Evolutionary conservation across 306 rosid genomes (phyloP).

Genomic region (Biancaea sappan): DNA sequence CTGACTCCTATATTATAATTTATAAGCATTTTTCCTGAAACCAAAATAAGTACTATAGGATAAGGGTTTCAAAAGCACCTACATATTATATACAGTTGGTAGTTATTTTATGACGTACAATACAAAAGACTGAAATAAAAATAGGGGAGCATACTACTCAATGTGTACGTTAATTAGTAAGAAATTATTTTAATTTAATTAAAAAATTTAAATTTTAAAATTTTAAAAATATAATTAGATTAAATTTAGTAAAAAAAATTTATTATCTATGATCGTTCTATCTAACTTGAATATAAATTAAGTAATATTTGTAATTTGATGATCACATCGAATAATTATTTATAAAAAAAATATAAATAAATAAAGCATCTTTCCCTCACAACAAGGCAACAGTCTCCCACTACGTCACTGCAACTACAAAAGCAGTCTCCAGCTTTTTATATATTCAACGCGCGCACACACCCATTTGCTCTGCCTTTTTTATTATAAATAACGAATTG

Average conservation of each 20-base stretch:
- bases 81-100: background rate
- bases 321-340: too few species aligned
- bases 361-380: conserved; percentile 41
- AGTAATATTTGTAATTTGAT: too few species aligned
- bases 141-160: background rate
- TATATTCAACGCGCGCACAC: background rate
- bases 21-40: background rate
- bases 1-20: background rate
- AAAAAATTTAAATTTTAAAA: too few species aligned
- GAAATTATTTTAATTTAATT: too few species aligned
- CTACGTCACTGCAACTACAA: background rate
- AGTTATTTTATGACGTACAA: background rate
- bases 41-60: background rate
- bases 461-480: background rate
- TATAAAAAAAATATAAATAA: too few species aligned
- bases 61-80: background rate
- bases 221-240: too few species aligned
- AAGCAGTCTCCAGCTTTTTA: background rate
- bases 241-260: too few species aligned
- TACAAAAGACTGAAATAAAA: background rate
- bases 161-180: too few species aligned
- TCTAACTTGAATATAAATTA: too few species aligned
- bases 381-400: conserved; percentile 44
- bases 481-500: too few species aligned
- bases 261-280: too few species aligned